phyloP scores from a whole-genome alignment of 148 eudicot genomes.

The Spergularia bocconei region DNA sequence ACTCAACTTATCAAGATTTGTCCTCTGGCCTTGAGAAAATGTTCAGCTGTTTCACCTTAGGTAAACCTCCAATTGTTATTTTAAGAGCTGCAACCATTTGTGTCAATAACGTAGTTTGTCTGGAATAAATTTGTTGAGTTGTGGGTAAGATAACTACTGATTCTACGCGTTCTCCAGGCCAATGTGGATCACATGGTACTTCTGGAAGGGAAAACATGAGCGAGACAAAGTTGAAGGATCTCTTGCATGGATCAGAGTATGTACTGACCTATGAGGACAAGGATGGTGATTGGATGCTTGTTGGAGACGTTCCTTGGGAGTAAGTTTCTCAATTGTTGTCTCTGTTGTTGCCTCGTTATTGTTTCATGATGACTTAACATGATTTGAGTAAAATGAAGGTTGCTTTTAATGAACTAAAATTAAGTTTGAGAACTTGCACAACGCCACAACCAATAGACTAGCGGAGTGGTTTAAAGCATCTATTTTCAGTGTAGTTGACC shows the following conservation, averaged over 20 bases:
- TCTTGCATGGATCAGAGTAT: constrained; percentile 83
- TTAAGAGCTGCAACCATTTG: neutral
- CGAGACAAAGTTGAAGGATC: constrained; percentile 76
- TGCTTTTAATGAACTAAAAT: neutral
- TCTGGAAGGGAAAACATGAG: constrained; percentile 47
- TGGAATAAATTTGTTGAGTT: neutral
- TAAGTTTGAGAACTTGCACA: neutral
- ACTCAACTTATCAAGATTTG: constrained; percentile 60
- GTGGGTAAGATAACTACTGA: constrained; percentile 10
- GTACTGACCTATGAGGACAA: constrained; percentile 92
- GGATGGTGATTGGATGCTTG: constrained; percentile 87
- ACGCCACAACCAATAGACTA: neutral
- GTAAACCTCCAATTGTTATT: constrained; percentile 30
- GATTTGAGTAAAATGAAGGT: neutral
- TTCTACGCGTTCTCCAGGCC: constrained; percentile 34
- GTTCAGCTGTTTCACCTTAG: constrained; percentile 82
- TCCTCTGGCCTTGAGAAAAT: constrained; percentile 81
- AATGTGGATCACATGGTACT: constrained; percentile 47
- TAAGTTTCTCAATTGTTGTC: constrained; percentile 27
- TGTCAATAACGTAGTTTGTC: neutral
- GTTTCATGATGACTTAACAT: neutral
- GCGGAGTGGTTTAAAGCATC: neutral
- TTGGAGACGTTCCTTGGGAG: constrained; percentile 86
- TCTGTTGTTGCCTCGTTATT: neutral
- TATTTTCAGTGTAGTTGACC: neutral